Evolutionary conservation across 2,329 filamentous ascomycete genomes (phyloP).

Genomic region (Nemania bipapillata): DNA sequence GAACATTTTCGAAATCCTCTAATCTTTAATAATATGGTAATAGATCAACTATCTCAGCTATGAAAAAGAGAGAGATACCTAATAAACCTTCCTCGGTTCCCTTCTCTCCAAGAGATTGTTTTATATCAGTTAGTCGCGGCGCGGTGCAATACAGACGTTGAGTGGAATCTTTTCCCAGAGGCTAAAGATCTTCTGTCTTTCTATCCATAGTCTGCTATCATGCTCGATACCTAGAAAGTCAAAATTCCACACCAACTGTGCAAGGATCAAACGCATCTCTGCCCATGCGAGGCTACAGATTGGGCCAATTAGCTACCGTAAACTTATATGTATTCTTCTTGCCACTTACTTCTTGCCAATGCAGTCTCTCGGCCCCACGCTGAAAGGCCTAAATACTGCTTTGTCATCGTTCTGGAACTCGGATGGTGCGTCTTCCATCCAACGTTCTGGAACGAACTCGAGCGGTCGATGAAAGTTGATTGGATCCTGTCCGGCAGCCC

Average conservation of each 20-base stretch:
- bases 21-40: no score
- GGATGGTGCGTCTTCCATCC: conserved; percentile 15
- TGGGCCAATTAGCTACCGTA: background rate
- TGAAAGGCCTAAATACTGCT: conserved; percentile 27
- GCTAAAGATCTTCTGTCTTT: conserved; percentile 27
- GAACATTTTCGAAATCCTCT: no score
- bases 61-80: no score
- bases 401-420: conserved; percentile 30
- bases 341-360: conserved; percentile 31
- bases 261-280: conserved; percentile 29
- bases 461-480: conserved; percentile 30
- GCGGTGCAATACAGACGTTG: conserved; percentile 5
- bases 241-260: conserved; percentile 33
- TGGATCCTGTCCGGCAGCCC: conserved; percentile 15
- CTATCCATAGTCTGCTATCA: conserved; percentile 26
- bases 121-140: no score
- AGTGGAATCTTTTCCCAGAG: conserved; percentile 23
- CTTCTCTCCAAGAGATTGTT: no score
- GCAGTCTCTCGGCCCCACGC: conserved; percentile 30
- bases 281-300: conserved; percentile 27
- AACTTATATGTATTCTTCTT: no score
- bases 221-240: conserved; percentile 20
- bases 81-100: no score
- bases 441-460: conserved; percentile 40
- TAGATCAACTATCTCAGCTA: no score